Conservation (phyloP, 1,139 yeast genomes). For the Candida sp. region DNA sequence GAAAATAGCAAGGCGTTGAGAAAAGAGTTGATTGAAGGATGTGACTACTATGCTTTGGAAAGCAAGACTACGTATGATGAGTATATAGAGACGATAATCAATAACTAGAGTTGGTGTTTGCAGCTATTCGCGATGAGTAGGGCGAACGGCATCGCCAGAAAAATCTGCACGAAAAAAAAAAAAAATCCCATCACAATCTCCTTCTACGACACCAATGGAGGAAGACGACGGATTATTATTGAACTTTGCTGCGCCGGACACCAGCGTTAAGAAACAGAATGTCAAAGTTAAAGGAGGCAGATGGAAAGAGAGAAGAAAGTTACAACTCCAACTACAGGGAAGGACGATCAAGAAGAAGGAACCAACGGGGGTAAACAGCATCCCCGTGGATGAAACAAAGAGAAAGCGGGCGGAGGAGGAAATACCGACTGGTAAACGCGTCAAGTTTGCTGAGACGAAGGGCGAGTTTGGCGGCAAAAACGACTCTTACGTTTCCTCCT, state of each 20-base stretch:
- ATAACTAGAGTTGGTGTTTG: conserved; percentile 1
- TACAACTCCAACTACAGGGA: conserved; percentile 52
- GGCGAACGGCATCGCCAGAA: neutral
- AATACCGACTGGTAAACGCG: conserved; percentile 27
- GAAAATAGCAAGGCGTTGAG: conserved; percentile 35
- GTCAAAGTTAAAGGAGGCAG: conserved; percentile 66
- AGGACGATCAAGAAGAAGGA: conserved; percentile 34
- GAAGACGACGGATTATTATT: conserved; percentile 70
- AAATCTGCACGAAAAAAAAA: neutral
- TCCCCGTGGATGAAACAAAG: conserved; percentile 25
- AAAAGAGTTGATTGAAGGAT: conserved; percentile 25
- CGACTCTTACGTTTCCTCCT: conserved; percentile 77
- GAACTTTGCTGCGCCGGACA: conserved; percentile 56
- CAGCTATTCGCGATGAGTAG: neutral
- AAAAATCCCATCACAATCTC: neutral
- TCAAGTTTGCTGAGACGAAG: conserved; percentile 40
- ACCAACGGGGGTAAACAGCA: conserved; percentile 42
- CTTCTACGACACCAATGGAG: conserved; percentile 14
- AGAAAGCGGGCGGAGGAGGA: conserved; percentile 8
- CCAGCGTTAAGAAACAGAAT: conserved; percentile 17
- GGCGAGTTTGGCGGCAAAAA: conserved; percentile 56
- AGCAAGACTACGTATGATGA: conserved; percentile 35
- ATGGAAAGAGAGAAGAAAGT: conserved; percentile 80
- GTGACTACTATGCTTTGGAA: conserved; percentile 24
- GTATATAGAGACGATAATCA: conserved; percentile 21